Conservation (phyloP, 2,329 filamentous ascomycete species). For the Colletotrichum sp. region DNA sequence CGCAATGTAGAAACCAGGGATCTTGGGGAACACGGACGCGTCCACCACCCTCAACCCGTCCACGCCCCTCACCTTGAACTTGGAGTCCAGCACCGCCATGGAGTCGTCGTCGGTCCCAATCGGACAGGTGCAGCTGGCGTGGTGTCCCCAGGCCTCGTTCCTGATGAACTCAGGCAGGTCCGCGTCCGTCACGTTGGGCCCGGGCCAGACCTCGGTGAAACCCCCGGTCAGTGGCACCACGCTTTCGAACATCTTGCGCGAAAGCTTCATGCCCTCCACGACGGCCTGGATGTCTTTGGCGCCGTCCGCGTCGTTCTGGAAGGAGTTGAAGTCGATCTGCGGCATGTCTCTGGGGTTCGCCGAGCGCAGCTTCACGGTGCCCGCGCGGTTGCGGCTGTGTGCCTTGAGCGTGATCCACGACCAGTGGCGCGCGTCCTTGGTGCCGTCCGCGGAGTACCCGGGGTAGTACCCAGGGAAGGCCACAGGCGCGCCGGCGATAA, state of each 20-base stretch:
- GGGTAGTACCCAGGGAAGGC: constrained; percentile 33
- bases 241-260: constrained; percentile 37
- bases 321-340: constrained; percentile 63
- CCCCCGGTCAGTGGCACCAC: constrained; percentile 31
- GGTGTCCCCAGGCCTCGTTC: constrained; percentile 61
- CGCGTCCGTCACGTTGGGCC: constrained; percentile 41
- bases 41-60: constrained; percentile 63
- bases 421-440: constrained; percentile 39
- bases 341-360: constrained; percentile 64
- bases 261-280: constrained; percentile 49
- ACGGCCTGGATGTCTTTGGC: constrained; percentile 49
- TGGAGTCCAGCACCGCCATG: constrained; percentile 58
- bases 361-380: constrained; percentile 61
- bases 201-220: constrained; percentile 34
- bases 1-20: constrained; percentile 51
- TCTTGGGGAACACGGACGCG: constrained; percentile 60
- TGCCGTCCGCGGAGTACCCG: constrained; percentile 29
- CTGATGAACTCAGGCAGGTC: constrained; percentile 52
- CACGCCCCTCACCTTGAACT: constrained; percentile 61
- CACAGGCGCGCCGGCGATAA: constrained; percentile 32
- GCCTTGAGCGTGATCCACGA: constrained; percentile 57
- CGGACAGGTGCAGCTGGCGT: constrained; percentile 58
- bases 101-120: constrained; percentile 59
- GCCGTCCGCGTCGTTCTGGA: constrained; percentile 37
- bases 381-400: constrained; percentile 60